Conservation (phyloP, 306 rosid genomes). For the Medicago truncatula region DNA sequence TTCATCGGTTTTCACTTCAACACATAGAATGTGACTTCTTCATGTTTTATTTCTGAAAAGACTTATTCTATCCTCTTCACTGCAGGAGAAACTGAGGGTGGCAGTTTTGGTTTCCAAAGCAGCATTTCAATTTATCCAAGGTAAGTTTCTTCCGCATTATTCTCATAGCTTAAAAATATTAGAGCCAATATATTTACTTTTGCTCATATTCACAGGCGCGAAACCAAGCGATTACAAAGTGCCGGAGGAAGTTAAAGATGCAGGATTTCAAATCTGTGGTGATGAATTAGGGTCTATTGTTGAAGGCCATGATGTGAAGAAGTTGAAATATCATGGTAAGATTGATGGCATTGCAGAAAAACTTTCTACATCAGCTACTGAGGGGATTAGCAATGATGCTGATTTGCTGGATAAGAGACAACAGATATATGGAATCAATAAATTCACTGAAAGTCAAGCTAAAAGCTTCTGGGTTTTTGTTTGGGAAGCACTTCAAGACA, state of each 20-base stretch:
- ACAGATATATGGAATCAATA: conserved; percentile 74
- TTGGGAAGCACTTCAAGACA: conserved; percentile 98
- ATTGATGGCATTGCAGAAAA: conserved; percentile 71
- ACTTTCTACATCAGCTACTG: conserved; percentile 64
- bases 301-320: conserved; percentile 81
- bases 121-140: conserved; percentile 80
- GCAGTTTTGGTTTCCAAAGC: conserved; percentile 93
- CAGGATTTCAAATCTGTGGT: conserved; percentile 80
- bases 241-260: conserved; percentile 77
- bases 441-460: conserved; percentile 70
- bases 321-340: conserved; percentile 75
- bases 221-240: conserved; percentile 67
- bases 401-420: conserved; percentile 57
- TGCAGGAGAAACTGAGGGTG: conserved; percentile 80
- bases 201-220: conserved; percentile 57
- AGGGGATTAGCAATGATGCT: conserved; percentile 59
- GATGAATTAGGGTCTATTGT: conserved; percentile 92
- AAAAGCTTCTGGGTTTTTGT: conserved; percentile 85
- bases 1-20: not conserved
- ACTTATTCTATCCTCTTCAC: conserved; percentile 24
- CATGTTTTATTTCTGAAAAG: conserved; percentile 23
- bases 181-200: conserved; percentile 33
- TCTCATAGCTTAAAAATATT: not conserved
- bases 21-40: conserved; percentile 4
- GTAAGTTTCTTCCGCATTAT: conserved; percentile 48